These are phyloP conservation scores for Medicago lupulina DNA, from an alignment of 306 rosid species.

Conservation along the genomic window DNA sequence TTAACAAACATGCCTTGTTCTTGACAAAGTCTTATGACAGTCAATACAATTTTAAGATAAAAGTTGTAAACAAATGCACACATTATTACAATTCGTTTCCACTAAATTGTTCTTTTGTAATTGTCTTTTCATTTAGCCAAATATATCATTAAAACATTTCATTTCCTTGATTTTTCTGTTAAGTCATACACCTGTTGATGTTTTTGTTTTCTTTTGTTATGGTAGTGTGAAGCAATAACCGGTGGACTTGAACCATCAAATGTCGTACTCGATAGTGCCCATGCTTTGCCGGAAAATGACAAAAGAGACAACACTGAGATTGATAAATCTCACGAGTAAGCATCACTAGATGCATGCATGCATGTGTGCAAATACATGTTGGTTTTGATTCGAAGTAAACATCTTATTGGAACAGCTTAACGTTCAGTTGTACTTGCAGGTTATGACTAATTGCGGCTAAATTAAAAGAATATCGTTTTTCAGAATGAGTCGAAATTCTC, in stretches of 20 bases:
- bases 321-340: conserved; percentile 50
- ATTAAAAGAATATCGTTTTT: conserved; percentile 29
- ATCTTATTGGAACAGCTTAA: not conserved
- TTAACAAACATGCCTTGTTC: not conserved
- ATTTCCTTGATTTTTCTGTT: not conserved
- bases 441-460: conserved; percentile 36
- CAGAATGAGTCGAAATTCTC: conserved; percentile 40
- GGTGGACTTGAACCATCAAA: conserved; percentile 54
- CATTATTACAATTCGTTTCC: not conserved
- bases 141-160: not conserved
- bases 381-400: not conserved
- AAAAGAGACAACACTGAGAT: conserved; percentile 45
- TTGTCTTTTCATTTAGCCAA: no score
- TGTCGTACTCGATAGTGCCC: conserved; percentile 45
- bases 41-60: not conserved
- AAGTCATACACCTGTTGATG: conserved; percentile 2
- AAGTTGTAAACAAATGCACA: not conserved
- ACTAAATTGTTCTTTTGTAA: no score
- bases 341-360: not conserved
- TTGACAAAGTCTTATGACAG: not conserved
- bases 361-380: not conserved
- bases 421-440: conserved; percentile 39
- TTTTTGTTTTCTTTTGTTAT: conserved; percentile 29
- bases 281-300: conserved; percentile 42
- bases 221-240: conserved; percentile 54